A percentile compares a stretch with the other conserved stretches of the same genome.
Evolutionary conservation across 495 filamentous ascomycete genomes (phyloP).

Genomic region (Emericellopsis terricola): DNA sequence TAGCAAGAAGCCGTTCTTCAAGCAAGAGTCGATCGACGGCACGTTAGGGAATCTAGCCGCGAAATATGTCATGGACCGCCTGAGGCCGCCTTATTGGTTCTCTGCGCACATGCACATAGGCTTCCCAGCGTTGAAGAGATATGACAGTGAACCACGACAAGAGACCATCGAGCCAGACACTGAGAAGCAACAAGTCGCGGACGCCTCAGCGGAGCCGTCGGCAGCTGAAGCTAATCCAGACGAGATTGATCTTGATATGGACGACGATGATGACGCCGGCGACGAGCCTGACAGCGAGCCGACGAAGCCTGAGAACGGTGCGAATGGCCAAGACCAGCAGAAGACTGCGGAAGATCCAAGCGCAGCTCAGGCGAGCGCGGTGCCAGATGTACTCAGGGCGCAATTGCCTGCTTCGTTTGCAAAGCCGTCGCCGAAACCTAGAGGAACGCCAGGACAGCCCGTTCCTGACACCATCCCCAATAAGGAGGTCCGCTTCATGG

Average conservation of each 20-base stretch:
- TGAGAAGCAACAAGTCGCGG: background rate
- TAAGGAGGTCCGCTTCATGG: slow-evolving; percentile 63
- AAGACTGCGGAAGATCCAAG: too few species aligned
- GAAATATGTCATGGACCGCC: slow-evolving; percentile 54
- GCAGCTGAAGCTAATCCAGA: slow-evolving; percentile 21
- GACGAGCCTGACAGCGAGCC: background rate
- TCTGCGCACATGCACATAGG: slow-evolving; percentile 84
- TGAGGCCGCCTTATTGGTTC: slow-evolving; percentile 81
- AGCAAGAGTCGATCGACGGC: slow-evolving; percentile 52
- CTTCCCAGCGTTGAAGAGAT: slow-evolving; percentile 53
- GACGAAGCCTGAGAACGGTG: background rate
- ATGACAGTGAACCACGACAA: too few species aligned
- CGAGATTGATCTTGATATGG: slow-evolving; percentile 37
- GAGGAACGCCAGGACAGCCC: slow-evolving; percentile 23
- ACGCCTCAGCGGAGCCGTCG: too few species aligned
- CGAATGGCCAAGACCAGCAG: too few species aligned
- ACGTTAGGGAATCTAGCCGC: slow-evolving; percentile 64
- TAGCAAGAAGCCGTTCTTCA: slow-evolving; percentile 50
- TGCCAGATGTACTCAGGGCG: slow-evolving; percentile 41
- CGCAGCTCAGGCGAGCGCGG: slow-evolving; percentile 5
- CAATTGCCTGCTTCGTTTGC: slow-evolving; percentile 51
- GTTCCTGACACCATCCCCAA: slow-evolving; percentile 43
- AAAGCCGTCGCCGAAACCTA: slow-evolving; percentile 5
- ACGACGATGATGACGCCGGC: slow-evolving; percentile 29
- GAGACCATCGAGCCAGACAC: too few species aligned